These are phyloP conservation scores for Aspergillus egyptiacus DNA, from an alignment of 495 filamentous ascomycete species.

Conservation along the genomic window DNA sequence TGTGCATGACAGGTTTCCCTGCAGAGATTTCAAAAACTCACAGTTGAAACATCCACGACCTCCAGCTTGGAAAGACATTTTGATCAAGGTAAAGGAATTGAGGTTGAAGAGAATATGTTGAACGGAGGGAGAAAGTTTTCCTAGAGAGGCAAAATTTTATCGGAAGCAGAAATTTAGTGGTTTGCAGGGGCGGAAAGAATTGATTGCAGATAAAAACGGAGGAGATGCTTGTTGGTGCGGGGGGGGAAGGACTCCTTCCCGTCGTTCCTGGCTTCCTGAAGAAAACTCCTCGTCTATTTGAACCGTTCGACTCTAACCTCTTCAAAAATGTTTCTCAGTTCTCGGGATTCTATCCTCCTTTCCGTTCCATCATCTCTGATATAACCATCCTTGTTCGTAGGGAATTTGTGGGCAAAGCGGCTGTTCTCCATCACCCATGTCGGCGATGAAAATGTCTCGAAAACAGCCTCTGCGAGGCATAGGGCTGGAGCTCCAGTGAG, in stretches of 20 bases:
- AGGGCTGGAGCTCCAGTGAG: no score
- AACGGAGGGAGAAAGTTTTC: neutral
- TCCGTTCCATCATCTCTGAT: no score
- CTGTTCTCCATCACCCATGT: no score
- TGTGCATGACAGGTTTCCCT: slow-evolving; percentile 1
- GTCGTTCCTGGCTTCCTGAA: slow-evolving; percentile 17
- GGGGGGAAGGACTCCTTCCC: slow-evolving; percentile 24
- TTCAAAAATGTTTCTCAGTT: no score
- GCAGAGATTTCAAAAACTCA: slow-evolving; percentile 42
- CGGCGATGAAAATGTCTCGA: no score
- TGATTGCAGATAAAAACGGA: slow-evolving; percentile 19
- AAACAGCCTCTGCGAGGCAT: no score
- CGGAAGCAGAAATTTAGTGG: slow-evolving; percentile 23
- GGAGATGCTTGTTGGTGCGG: slow-evolving; percentile 26
- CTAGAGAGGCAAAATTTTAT: slow-evolving; percentile 12
- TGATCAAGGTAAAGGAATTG: slow-evolving; percentile 15
- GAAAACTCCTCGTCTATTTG: no score
- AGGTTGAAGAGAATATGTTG: slow-evolving; percentile 9
- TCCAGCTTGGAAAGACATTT: slow-evolving; percentile 47
- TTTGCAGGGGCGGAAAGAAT: slow-evolving; percentile 14
- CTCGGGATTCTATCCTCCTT: no score
- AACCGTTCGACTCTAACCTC: no score
- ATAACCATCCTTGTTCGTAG: no score
- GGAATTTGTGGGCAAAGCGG: no score
- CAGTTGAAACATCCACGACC: slow-evolving; percentile 77